Conservation (phyloP, 2,329 filamentous ascomycete genomes). For the Aspergillus ochraceus region DNA sequence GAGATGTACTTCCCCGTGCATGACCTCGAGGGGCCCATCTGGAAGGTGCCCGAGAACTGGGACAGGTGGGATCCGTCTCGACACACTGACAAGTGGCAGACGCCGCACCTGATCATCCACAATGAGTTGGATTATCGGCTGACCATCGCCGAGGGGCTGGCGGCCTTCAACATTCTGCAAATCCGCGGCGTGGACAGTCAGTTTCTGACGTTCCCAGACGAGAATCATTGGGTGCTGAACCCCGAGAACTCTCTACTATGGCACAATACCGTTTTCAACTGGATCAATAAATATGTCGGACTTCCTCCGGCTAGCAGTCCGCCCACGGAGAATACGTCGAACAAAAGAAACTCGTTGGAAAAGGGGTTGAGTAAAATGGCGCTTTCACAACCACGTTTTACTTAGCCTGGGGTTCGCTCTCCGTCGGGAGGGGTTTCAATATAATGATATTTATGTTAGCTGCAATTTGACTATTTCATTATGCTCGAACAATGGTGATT, state of each 20-base stretch:
- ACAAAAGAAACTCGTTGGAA: slow-evolving; percentile 9
- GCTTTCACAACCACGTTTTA: slow-evolving; percentile 5
- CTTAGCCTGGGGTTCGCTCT: not conserved
- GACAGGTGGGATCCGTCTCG: slow-evolving; percentile 58
- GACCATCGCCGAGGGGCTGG: slow-evolving; percentile 78
- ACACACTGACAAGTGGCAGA: slow-evolving; percentile 69
- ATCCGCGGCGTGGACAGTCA: slow-evolving; percentile 71
- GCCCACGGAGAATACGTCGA: slow-evolving; percentile 16
- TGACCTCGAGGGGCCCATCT: slow-evolving; percentile 52
- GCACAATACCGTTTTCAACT: slow-evolving; percentile 82
- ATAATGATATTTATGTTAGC: not conserved
- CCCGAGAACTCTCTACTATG: slow-evolving; percentile 88
- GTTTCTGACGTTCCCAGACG: slow-evolving; percentile 78
- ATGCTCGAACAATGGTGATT: not conserved
- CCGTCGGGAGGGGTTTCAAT: too few relatives aligned
- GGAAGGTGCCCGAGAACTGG: slow-evolving; percentile 54
- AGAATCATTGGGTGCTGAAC: slow-evolving; percentile 83
- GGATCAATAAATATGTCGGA: slow-evolving; percentile 64
- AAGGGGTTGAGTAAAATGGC: slow-evolving; percentile 20
- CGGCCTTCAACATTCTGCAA: slow-evolving; percentile 84
- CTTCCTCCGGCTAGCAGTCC: slow-evolving; percentile 46
- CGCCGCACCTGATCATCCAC: slow-evolving; percentile 87
- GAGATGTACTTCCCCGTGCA: slow-evolving; percentile 58
- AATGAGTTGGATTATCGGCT: slow-evolving; percentile 87
- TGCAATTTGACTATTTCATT: not conserved